These are phyloP conservation scores for Liquidambar formosana DNA, from an alignment of 164 flowering plant genomes.

Conservation along the genomic window DNA sequence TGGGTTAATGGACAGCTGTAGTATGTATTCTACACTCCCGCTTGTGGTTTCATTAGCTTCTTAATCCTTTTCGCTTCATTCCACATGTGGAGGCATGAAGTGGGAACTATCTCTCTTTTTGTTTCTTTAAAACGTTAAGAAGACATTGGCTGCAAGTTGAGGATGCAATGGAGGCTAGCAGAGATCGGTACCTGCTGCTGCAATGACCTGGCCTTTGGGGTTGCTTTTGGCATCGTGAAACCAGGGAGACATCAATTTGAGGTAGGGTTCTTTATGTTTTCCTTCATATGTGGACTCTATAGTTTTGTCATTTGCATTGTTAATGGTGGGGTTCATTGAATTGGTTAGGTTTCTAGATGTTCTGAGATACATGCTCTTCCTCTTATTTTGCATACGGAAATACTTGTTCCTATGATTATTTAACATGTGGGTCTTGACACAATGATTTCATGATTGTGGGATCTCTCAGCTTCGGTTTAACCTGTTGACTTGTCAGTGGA, in stretches of 20 bases:
- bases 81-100: constrained; percentile 11
- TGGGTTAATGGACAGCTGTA: constrained; percentile 20
- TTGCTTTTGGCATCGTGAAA: constrained; percentile 10
- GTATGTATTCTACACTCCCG: constrained; percentile 12
- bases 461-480: constrained; percentile 17
- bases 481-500: constrained; percentile 1
- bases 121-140: neutral
- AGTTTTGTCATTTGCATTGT: neutral
- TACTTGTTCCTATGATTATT: constrained; percentile 2
- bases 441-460: neutral
- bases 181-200: constrained; percentile 8
- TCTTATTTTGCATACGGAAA: neutral
- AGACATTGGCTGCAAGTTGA: constrained; percentile 17
- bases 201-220: constrained; percentile 3
- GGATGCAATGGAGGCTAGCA: constrained; percentile 6
- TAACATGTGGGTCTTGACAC: neutral
- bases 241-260: constrained; percentile 17
- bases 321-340: neutral
- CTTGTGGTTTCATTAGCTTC: constrained; percentile 10
- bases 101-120: constrained; percentile 3
- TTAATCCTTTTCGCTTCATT: constrained; percentile 9
- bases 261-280: constrained; percentile 25
- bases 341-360: neutral
- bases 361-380: neutral
- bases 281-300: neutral